Evolutionary conservation across 495 filamentous ascomycete species (phyloP), one percentile per base, ranked within the genome.

Genomic region (Penicillium diatomitis): DNA sequence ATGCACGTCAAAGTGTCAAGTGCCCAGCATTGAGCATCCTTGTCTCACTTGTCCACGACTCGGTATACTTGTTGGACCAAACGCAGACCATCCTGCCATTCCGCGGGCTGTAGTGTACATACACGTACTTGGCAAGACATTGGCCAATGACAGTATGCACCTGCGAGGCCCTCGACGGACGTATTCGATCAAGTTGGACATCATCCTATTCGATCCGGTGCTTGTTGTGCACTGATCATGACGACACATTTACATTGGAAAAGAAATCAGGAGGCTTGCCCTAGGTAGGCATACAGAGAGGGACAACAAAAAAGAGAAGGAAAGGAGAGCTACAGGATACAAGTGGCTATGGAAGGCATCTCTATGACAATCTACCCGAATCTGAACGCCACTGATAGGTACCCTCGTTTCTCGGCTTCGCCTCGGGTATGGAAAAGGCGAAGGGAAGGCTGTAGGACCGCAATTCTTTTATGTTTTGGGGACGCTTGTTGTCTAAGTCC

Each of bases 81-180:
- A 63, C 61, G 55, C 51, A 61, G 56, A 58, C 51, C 56, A 56
- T 63, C 61, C 61, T 61, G 61, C 50, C 58, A 52, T 58, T 55
- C 61, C 61, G 61, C 50, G 50, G 53, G 38, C 46, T 55, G 58
- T 53, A 62, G 57, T 60, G 57, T 20, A 20, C 20, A 20, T 20
- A 20, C 20, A 20, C 20, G 20, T 20, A 20, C 20, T 20, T 20
- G 20, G 20, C 20, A 20, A 20, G 20, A 20, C 20, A 20, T 20
- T 20, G 20, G 20, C 20, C 20, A 20, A 20, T 20, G 20, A 20
- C 20, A 0, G 20, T 20, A 20, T 20, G 20, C 20, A 20, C 20
- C 20, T 20, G 20, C 20, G 20, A 20, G 20, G 20, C 20, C 20
- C 20, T 20, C 20, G 20, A 20, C 20, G 20, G 20, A 20, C 20